Conservation (phyloP, 371 early-diverging fungal species). For the Rhizopus stolonifer region DNA sequence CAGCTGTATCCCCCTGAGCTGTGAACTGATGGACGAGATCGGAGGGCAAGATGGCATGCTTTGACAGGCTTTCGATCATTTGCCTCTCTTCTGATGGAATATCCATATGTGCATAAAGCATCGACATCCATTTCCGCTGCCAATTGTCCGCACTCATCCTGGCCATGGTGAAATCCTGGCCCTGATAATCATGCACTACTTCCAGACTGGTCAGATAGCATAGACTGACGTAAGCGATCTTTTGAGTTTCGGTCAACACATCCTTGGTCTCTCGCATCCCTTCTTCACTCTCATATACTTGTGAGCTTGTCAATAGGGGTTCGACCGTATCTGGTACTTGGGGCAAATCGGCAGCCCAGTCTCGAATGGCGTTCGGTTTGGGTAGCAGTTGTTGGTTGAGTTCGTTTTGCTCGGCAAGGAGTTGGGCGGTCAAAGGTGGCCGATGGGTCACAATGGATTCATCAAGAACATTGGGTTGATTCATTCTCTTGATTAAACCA, state of each 20-base stretch:
- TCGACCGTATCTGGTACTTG: constrained; percentile 36
- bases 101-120: constrained; percentile 58
- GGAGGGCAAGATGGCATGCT: constrained; percentile 62
- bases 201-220: constrained; percentile 67
- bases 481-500: too few relatives aligned
- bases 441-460: too few relatives aligned
- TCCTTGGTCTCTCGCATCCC: constrained; percentile 51
- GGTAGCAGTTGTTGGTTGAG: constrained; percentile 20
- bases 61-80: constrained; percentile 74
- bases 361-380: constrained; percentile 33
- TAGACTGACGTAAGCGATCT: constrained; percentile 83
- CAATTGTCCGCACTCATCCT: constrained; percentile 66
- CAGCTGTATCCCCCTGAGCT: constrained; percentile 66
- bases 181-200: constrained; percentile 53
- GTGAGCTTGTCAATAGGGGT: constrained; percentile 28
- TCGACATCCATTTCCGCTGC: constrained; percentile 61
- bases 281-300: constrained; percentile 35
- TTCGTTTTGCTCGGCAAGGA: constrained; percentile 38
- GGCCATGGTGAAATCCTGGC: constrained; percentile 59
- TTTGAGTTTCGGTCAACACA: constrained; percentile 76
- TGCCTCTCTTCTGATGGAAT: constrained; percentile 62
- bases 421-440: constrained; percentile 29
- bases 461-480: too few relatives aligned
- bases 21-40: constrained; percentile 70
- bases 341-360: constrained; percentile 47